Percentiles rank a stretch among this genome's conserved stretches.
Evolutionary conservation across 805 yeast species (phyloP).

Genomic region (Wickerhamia fluorescens): DNA sequence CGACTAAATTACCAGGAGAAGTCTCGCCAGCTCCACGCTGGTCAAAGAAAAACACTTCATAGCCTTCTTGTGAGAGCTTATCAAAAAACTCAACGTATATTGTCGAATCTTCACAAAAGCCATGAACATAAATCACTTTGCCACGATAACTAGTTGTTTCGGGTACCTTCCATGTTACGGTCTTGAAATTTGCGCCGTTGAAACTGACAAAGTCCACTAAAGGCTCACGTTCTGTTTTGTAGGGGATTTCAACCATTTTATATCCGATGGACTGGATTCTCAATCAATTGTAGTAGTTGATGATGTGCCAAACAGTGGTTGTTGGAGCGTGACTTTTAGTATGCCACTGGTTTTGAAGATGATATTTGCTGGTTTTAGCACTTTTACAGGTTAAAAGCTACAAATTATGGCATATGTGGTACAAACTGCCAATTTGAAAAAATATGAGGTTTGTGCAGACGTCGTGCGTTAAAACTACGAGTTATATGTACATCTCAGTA

Average conservation of each 20-base stretch:
- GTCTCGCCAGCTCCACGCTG: slow-evolving; percentile 75
- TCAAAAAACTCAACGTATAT: slow-evolving; percentile 50
- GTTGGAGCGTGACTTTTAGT: too few relatives aligned
- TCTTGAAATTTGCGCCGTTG: slow-evolving; percentile 34
- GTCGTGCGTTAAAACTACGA: too few relatives aligned
- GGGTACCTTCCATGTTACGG: slow-evolving; percentile 37
- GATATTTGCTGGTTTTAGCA: background rate
- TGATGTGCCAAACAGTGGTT: too few relatives aligned
- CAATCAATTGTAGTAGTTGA: background rate
- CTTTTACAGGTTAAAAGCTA: too few relatives aligned
- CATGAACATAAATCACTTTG: slow-evolving; percentile 58
- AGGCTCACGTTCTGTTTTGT: slow-evolving; percentile 27
- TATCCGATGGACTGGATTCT: slow-evolving; percentile 4
- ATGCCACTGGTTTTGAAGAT: too few relatives aligned
- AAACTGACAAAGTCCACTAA: slow-evolving; percentile 20
- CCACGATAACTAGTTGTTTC: slow-evolving; percentile 35
- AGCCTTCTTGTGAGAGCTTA: slow-evolving; percentile 44
- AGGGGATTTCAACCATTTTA: slow-evolving; percentile 22
- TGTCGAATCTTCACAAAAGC: slow-evolving; percentile 55
- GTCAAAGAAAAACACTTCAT: slow-evolving; percentile 61
- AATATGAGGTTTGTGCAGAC: too few relatives aligned
- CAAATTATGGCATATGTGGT: too few relatives aligned
- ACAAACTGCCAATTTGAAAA: too few relatives aligned
- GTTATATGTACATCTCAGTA: too few relatives aligned
- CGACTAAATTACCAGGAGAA: slow-evolving; percentile 44